Conservation (phyloP, 768 basidiomycete species). For the Suillus ampliporus region DNA sequence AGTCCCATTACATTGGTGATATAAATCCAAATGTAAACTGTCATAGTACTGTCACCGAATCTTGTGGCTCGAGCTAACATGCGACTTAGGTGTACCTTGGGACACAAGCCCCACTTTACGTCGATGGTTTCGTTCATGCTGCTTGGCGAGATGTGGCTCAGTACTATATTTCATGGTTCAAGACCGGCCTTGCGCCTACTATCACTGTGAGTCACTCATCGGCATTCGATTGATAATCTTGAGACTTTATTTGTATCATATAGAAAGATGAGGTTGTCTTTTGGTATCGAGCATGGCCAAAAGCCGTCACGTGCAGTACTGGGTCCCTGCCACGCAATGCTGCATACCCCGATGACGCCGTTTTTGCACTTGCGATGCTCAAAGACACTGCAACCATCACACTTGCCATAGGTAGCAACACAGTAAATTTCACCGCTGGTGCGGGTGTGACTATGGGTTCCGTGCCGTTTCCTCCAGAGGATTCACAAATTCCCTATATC, state of each 20-base stretch:
- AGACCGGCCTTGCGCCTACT: slow-evolving; percentile 25
- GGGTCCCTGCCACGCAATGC: slow-evolving; percentile 24
- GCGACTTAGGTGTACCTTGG: slow-evolving; percentile 17
- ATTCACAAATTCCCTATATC: slow-evolving; percentile 27
- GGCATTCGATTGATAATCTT: neutral
- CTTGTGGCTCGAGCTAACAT: neutral
- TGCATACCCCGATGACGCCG: slow-evolving; percentile 39
- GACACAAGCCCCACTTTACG: slow-evolving; percentile 30
- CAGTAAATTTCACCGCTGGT: slow-evolving; percentile 21
- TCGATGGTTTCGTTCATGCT: slow-evolving; percentile 30
- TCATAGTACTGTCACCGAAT: neutral
- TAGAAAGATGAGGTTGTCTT: slow-evolving; percentile 31
- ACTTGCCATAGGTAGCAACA: slow-evolving; percentile 35
- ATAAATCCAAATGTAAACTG: slow-evolving; percentile 25
- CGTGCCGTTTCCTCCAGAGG: slow-evolving; percentile 29
- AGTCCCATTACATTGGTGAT: slow-evolving; percentile 44
- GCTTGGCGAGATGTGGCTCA: slow-evolving; percentile 32
- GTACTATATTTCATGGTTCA: slow-evolving; percentile 33
- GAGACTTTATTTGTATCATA: neutral
- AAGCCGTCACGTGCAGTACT: slow-evolving; percentile 30
- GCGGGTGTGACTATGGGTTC: slow-evolving; percentile 17
- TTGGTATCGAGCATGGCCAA: slow-evolving; percentile 34
- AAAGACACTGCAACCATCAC: slow-evolving; percentile 36
- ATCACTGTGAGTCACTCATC: slow-evolving; percentile 14
- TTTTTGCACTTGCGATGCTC: slow-evolving; percentile 46